Base-by-base conservation (phyloP, 1,284 basidiomycete genomes). In the Ustilago lituana region DNA sequence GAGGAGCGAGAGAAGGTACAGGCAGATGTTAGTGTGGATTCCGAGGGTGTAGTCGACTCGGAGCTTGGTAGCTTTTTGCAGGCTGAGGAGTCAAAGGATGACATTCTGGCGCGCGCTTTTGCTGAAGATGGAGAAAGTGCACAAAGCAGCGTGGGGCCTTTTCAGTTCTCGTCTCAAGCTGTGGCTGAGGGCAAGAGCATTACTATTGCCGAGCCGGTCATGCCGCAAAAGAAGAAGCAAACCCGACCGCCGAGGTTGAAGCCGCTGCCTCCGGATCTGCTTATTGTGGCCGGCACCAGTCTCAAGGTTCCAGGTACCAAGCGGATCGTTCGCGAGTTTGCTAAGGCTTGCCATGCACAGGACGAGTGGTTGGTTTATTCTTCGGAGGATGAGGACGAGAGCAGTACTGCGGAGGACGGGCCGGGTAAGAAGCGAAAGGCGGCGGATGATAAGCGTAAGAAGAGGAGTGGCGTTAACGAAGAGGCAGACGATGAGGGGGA, bases 201-300 rank as follows among this genome's bases (percentile, higher is more conserved):
- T 46, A 39, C 58, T 24, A 64, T 56, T 14, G 51, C 48, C 10
- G 57, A 65, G n/a, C 64, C 58, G 9, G 26, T 32, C 45, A 33
- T 51, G 53, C 48, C 61, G 10, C 23, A 44, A 9, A 73, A 60
- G 47, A 60, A 68, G 44, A 58, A 50, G 17, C 27, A 43, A 0
- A 17, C 35, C 2, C 63, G 70, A 17, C 61, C 68, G 5, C 62
- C 76, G 1, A 59, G 76, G 17, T 62, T 80, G 14, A 81, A 80
- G 62, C 80, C 80, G 8, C 55, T 81, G 17, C 72, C 88, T 75
- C 94, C 94, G 1, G 94, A 97, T 78, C 86, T 96, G 84, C 85
- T 98, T 37, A 89, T 98, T 75, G 90, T 98, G 71, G 95, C 96
- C 89, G 94, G 94, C 36, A 98, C 94, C 14, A 94, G 92, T 24